phyloP scores from a whole-genome alignment of 306 rosid genomes.

The Heteromeles arbutifolia region DNA sequence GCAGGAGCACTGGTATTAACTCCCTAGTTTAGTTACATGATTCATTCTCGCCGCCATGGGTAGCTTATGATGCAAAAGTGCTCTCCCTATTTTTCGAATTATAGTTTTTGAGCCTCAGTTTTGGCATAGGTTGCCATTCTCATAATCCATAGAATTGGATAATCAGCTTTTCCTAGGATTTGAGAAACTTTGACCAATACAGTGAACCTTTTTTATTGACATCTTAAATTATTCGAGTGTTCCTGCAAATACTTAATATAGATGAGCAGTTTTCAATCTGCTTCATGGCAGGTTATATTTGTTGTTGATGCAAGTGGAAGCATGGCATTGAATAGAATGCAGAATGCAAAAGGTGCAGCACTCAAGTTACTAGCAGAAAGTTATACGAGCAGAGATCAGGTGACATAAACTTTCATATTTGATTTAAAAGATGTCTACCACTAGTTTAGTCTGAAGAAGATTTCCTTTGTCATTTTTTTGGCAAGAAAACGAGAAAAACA shows the following conservation, averaged over 20 bases:
- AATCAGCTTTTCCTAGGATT: neutral
- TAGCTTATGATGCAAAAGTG: neutral
- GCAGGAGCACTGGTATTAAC: slow-evolving; percentile 90
- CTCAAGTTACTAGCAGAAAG: slow-evolving; percentile 94
- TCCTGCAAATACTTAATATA: neutral
- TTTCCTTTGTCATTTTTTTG: neutral
- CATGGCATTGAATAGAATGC: slow-evolving; percentile 98
- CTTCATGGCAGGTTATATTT: slow-evolving; percentile 70
- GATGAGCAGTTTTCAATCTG: neutral
- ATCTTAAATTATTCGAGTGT: neutral
- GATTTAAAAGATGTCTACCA: neutral
- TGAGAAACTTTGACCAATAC: neutral
- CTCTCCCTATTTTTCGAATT: neutral
- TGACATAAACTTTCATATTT: slow-evolving; percentile 18
- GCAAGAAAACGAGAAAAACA: neutral
- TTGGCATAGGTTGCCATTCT: slow-evolving; percentile 5
- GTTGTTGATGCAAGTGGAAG: slow-evolving; percentile 99
- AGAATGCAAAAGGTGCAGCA: slow-evolving; percentile 99
- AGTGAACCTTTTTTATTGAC: neutral
- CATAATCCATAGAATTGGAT: neutral
- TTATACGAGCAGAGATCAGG: slow-evolving; percentile 99
- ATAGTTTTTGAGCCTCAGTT: neutral
- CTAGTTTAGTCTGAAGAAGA: neutral
- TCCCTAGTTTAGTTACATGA: slow-evolving; percentile 20
- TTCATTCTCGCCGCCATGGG: neutral